A percentile compares a stretch with the other conserved stretches of the same genome.
phyloP scores from a whole-genome alignment of 2,329 filamentous ascomycete species.

The Anthostomella pinea region DNA sequence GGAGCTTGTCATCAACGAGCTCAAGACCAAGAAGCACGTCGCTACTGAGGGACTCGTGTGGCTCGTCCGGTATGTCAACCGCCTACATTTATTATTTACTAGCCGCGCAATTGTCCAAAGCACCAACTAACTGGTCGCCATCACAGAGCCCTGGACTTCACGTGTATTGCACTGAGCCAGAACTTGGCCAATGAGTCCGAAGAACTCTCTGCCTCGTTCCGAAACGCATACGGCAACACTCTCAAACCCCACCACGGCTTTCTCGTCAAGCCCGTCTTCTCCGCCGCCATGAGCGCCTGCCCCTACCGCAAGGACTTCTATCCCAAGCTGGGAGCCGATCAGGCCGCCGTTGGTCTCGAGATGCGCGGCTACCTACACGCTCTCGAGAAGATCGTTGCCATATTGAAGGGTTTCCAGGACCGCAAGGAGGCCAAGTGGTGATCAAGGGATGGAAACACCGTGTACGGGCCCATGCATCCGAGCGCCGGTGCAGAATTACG shows the following conservation, averaged over 20 bases:
- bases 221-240: conserved; percentile 76
- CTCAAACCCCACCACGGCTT: conserved; percentile 92
- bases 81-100: conserved; percentile 6
- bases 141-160: conserved; percentile 86
- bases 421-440: conserved; percentile 60
- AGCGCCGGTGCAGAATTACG: too few relatives aligned
- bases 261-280: conserved; percentile 88
- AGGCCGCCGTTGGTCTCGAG: conserved; percentile 59
- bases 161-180: conserved; percentile 74
- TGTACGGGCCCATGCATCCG: too few relatives aligned
- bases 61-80: conserved; percentile 70
- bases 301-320: conserved; percentile 96
- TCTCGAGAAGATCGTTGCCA: conserved; percentile 74
- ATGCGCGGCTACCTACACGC: conserved; percentile 71
- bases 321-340: conserved; percentile 71
- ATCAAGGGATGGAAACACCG: too few relatives aligned
- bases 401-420: conserved; percentile 61
- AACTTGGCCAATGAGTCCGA: conserved; percentile 67
- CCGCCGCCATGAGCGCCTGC: conserved; percentile 85
- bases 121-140: conserved; percentile 8
- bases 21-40: conserved; percentile 83
- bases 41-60: conserved; percentile 90
- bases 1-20: conserved; percentile 78
- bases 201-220: conserved; percentile 86
- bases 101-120: background rate